Evolutionary conservation across 2,329 filamentous ascomycete genomes (phyloP).

Genomic region (Cercospora beticola): DNA sequence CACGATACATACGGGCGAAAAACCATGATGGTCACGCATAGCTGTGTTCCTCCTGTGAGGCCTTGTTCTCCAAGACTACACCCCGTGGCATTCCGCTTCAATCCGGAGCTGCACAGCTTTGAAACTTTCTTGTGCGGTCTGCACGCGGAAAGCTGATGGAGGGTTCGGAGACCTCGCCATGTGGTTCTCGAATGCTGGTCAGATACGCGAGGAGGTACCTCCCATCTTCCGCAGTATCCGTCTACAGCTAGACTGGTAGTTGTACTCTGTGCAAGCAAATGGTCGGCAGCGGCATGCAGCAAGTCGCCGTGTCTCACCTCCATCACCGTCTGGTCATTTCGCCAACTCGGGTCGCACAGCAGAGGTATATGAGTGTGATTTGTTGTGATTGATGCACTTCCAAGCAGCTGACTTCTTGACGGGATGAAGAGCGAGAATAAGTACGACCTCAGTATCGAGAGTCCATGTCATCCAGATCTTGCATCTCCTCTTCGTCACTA

Average conservation of each 20-base stretch:
- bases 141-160: background rate
- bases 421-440: background rate
- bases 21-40: background rate
- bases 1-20: background rate
- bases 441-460: constrained; percentile 27
- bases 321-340: background rate
- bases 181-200: background rate
- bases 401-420: background rate
- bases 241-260: background rate
- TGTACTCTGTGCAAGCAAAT: background rate
- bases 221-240: background rate
- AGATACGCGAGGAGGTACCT: background rate
- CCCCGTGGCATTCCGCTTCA: background rate
- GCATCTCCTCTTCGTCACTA: constrained; percentile 33
- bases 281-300: background rate
- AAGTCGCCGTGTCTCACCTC: background rate
- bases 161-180: background rate
- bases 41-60: background rate
- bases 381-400: background rate
- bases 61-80: background rate
- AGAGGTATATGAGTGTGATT: background rate
- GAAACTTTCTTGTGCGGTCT: background rate
- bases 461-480: constrained; percentile 41
- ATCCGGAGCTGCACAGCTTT: constrained; percentile 1
- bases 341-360: background rate